phyloP scores from a whole-genome alignment of 2,329 filamentous ascomycete species.

The Pseudogymnoascus sp. region DNA sequence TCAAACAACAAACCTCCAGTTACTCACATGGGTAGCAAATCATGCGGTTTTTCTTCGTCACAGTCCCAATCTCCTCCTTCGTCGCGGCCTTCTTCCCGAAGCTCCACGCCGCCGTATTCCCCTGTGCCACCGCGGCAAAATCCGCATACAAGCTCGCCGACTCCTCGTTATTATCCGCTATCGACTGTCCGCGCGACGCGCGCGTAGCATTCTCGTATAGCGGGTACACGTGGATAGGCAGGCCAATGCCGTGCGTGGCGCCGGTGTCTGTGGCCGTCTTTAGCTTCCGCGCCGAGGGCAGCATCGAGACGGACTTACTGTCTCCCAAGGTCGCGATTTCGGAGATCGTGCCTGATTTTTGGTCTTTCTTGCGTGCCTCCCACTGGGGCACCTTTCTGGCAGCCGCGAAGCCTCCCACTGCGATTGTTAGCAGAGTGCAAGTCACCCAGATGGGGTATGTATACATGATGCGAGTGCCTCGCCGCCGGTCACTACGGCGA shows the following conservation, averaged over 20 bases:
- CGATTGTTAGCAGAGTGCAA: conserved; percentile 23
- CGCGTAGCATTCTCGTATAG: conserved; percentile 58
- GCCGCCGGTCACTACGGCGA: conserved; percentile 54
- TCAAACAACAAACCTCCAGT: neutral
- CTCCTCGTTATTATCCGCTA: conserved; percentile 48
- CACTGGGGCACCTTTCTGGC: conserved; percentile 51
- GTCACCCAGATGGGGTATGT: conserved; percentile 18
- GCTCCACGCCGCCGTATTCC: conserved; percentile 49
- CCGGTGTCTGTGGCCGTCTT: conserved; percentile 39
- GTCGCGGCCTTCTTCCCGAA: conserved; percentile 39
- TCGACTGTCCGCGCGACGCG: conserved; percentile 45
- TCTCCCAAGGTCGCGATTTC: conserved; percentile 38
- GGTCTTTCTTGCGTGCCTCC: conserved; percentile 40
- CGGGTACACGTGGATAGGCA: conserved; percentile 60
- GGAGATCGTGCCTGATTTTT: conserved; percentile 42
- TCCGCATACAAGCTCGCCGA: conserved; percentile 51
- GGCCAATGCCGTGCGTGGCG: conserved; percentile 48
- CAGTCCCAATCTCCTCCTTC: conserved; percentile 43
- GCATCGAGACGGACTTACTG: conserved; percentile 27
- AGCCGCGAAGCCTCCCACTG: conserved; percentile 45
- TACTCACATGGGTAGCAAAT: conserved; percentile 58
- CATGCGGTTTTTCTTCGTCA: conserved; percentile 53
- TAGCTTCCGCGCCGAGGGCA: conserved; percentile 11
- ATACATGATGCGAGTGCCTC: conserved; percentile 55
- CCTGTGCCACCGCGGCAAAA: conserved; percentile 49